Percentiles rank a stretch among this genome's conserved stretches.
phyloP scores from a whole-genome alignment of 2,329 filamentous ascomycete genomes.

The Colletotrichum spinosum region DNA sequence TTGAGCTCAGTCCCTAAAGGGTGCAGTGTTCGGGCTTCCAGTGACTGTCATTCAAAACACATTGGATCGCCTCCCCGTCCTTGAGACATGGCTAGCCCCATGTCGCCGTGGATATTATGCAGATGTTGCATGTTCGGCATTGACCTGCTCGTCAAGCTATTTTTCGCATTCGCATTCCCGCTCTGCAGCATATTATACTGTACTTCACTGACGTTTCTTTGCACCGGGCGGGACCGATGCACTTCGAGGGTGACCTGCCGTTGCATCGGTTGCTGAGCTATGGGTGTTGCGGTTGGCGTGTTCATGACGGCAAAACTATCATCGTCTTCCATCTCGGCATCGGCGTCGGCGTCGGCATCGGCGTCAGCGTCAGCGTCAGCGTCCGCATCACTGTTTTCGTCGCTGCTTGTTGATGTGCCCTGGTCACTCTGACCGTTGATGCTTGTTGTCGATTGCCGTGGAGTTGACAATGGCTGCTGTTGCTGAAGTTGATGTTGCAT shows the following conservation, averaged over 20 bases:
- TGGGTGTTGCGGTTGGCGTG: slow-evolving; percentile 51
- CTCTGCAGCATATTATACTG: slow-evolving; percentile 57
- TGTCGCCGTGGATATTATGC: slow-evolving; percentile 56
- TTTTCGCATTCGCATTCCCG: slow-evolving; percentile 49
- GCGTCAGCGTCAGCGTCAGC: slow-evolving; percentile 49
- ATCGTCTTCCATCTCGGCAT: slow-evolving; percentile 67
- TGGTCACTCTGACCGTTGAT: slow-evolving; percentile 50
- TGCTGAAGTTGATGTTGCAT: slow-evolving; percentile 41
- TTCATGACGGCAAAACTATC: slow-evolving; percentile 65
- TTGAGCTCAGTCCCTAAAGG: no score
- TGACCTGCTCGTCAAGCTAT: slow-evolving; percentile 56
- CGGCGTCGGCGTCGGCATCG: slow-evolving; percentile 54
- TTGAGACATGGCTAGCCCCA: slow-evolving; percentile 59
- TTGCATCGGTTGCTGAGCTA: slow-evolving; percentile 50
- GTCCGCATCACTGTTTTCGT: slow-evolving; percentile 60
- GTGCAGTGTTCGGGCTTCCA: background rate
- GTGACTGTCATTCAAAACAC: slow-evolving; percentile 60
- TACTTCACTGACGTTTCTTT: slow-evolving; percentile 46
- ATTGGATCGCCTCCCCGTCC: slow-evolving; percentile 59
- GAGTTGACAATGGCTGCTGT: slow-evolving; percentile 39
- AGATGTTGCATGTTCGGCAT: slow-evolving; percentile 61
- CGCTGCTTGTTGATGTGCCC: slow-evolving; percentile 48
- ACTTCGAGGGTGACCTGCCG: slow-evolving; percentile 57
- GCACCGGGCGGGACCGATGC: slow-evolving; percentile 52
- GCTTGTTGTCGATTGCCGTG: slow-evolving; percentile 48